phyloP scores from a whole-genome alignment of 352 stramenopile genomes.

The Pythium brachiatum region DNA sequence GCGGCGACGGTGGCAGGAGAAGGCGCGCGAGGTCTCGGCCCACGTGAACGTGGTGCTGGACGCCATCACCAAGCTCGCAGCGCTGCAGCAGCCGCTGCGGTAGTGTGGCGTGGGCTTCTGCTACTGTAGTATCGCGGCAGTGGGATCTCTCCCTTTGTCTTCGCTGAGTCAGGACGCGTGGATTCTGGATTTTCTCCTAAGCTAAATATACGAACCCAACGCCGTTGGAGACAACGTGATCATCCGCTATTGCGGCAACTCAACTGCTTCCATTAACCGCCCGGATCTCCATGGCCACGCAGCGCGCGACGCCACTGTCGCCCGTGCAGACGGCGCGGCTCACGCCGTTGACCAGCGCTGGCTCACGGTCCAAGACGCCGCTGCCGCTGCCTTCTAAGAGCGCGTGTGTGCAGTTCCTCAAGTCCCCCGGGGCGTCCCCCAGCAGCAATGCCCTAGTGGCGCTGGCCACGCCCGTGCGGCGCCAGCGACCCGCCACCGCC shows the following conservation, averaged over 20 bases:
- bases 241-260: too few species aligned
- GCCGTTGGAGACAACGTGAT: neutral
- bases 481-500: slow-evolving; percentile 37
- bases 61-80: slow-evolving; percentile 70
- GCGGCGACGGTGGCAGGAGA: slow-evolving; percentile 62
- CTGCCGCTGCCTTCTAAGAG: slow-evolving; percentile 6
- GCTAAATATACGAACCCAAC: slow-evolving; percentile 11
- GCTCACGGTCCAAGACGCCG: slow-evolving; percentile 18
- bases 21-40: slow-evolving; percentile 62
- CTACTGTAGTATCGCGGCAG: too few species aligned
- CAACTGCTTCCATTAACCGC: too few species aligned
- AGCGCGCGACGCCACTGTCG: slow-evolving; percentile 6
- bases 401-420: slow-evolving; percentile 23
- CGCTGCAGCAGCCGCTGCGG: slow-evolving; percentile 41
- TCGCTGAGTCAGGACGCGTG: slow-evolving; percentile 1
- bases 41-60: slow-evolving; percentile 77
- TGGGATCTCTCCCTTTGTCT: too few species aligned
- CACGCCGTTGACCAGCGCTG: slow-evolving; percentile 7
- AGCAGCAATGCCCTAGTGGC: neutral
- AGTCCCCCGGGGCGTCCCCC: slow-evolving; percentile 1
- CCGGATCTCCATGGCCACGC: neutral
- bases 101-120: neutral
- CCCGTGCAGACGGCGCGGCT: slow-evolving; percentile 23
- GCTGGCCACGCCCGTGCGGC: slow-evolving; percentile 16
- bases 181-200: neutral